Conservation (phyloP, 208 protist genomes). For the Polymyxa betae region DNA sequence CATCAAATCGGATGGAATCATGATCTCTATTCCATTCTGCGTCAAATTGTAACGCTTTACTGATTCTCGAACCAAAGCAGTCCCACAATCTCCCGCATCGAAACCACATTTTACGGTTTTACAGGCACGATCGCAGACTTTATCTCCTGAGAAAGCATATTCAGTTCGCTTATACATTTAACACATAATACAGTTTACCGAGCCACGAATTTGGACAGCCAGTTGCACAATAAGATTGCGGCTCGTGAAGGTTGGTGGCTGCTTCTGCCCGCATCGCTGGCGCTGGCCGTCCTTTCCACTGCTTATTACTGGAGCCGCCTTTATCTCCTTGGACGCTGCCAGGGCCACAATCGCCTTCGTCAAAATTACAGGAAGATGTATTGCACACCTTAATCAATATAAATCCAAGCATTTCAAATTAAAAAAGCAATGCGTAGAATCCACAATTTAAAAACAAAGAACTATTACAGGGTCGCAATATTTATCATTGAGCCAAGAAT, state of each 20-base stretch:
- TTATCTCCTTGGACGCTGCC: not conserved
- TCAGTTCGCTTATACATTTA: too few relatives aligned
- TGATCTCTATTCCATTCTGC: not conserved
- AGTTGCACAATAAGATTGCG: conserved; percentile 57
- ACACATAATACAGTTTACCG: not conserved
- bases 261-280: not conserved
- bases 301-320: not conserved
- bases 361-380: conserved; percentile 56
- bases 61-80: conserved; percentile 32
- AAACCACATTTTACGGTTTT: conserved; percentile 58
- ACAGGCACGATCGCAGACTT: conserved; percentile 71
- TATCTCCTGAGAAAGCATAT: conserved; percentile 66
- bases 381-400: conserved; percentile 55
- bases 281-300: not conserved
- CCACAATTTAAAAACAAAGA: not conserved
- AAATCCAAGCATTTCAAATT: too few relatives aligned
- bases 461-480: conserved; percentile 50
- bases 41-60: not conserved
- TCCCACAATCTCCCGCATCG: conserved; percentile 59
- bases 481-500: conserved; percentile 72
- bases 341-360: conserved; percentile 57
- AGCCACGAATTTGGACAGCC: conserved; percentile 76
- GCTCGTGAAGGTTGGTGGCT: not conserved
- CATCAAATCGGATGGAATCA: conserved; percentile 19
- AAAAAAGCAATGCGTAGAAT: too few relatives aligned